Base-by-base conservation (phyloP, 2,329 filamentous ascomycete species). In the Trichoderma sp. region DNA sequence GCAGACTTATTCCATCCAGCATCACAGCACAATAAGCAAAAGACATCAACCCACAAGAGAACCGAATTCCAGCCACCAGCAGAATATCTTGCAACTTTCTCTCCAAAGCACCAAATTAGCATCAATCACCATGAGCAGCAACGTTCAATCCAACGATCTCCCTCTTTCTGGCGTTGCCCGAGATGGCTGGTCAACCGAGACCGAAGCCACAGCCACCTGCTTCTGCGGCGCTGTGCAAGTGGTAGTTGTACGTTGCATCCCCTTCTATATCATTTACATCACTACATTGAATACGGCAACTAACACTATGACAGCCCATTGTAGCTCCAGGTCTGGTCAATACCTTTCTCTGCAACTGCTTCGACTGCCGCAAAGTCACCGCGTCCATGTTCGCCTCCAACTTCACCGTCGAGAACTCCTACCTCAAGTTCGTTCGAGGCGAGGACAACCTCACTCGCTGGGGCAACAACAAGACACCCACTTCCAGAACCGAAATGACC, bases 361-460 rank as follows among this genome's bases (percentile, higher is more conserved):
- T 49, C 29, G 64, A 67, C 64, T 67, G 64, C 21, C 64, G 64
- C 64, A 67, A 67, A 24, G 21, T 67, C 55, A 67, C 64, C 4
- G 64, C 55, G 27, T 67, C 55, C 53, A 67, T 67, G 64, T 67
- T 67, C 55, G 64, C 64, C 31, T 59, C 64, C 29, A 67, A 67
- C 55, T 67, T 67, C 21, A 67, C 64, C 27, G 40, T 67, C 31
- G 40, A 67, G 21, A 67, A 59, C 64, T 67, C 64, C 10, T 67
- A 52, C 29, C 43, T 67, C 16, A 67, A 58, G 40, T 21, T 37
- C 5, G 7, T 67, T 27, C 64, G 64, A 3, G 64, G 64, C 31
- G 7, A 59, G 14, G 64, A 67, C 29, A 67, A 67, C n/a, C 29
- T 67, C 8, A 37, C n/a, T 6, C 29, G 21, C 3, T 67, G 55